Percentiles rank a stretch among this genome's conserved stretches.
phyloP scores from a whole-genome alignment of 768 basidiomycete genomes.

The Auricularia sp. region DNA sequence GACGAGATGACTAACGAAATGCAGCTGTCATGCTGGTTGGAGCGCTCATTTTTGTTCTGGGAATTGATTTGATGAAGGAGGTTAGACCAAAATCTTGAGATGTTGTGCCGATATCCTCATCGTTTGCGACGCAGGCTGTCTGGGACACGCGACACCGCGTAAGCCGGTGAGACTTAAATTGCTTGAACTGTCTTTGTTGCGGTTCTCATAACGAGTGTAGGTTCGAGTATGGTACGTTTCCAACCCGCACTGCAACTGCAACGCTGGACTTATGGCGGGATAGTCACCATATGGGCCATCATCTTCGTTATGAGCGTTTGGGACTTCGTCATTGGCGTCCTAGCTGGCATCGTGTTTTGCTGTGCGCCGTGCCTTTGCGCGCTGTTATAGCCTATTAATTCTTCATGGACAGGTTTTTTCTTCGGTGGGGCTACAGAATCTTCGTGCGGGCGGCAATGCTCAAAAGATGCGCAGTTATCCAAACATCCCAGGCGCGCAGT shows the following conservation, averaged over 20 bases:
- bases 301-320: constrained; percentile 87
- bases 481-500: constrained; percentile 76
- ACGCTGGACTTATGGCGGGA: constrained; percentile 49
- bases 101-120: background rate
- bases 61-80: constrained; percentile 89
- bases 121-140: constrained; percentile 36
- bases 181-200: background rate
- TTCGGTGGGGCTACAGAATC: constrained; percentile 32
- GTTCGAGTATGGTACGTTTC: background rate
- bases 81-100: background rate
- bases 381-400: background rate
- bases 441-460: background rate
- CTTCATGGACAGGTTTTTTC: constrained; percentile 54
- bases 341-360: constrained; percentile 86
- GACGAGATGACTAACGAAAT: background rate
- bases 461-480: constrained; percentile 45
- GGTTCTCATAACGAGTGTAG: background rate
- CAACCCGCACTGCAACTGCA: constrained; percentile 17
- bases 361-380: constrained; percentile 37
- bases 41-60: constrained; percentile 87
- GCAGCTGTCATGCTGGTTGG: constrained; percentile 85
- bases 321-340: constrained; percentile 90
- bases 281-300: constrained; percentile 70
- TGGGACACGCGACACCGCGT: constrained; percentile 93
- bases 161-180: constrained; percentile 41